These are phyloP conservation scores for Apiotrichum gracile DNA, from an alignment of 1,284 basidiomycete genomes.

Conservation along the genomic window DNA sequence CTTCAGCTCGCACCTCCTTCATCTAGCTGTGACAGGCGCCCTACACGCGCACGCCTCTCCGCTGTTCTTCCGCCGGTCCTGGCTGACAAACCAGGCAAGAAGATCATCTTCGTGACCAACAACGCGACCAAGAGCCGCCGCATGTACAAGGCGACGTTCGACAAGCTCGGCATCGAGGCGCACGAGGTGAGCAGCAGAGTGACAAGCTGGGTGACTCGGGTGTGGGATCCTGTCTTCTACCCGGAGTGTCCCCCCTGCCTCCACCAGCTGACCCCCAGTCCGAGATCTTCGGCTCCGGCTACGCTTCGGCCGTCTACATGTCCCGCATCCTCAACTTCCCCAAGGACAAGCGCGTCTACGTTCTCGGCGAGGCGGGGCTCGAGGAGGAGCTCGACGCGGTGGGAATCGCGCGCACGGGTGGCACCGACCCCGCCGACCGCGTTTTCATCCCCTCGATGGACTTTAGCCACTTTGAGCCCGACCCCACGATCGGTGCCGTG, in stretches of 20 bases:
- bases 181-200: slow-evolving; percentile 68
- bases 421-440: slow-evolving; percentile 74
- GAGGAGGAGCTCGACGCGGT: slow-evolving; percentile 87
- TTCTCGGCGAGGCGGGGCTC: slow-evolving; percentile 85
- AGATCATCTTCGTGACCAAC: slow-evolving; percentile 91
- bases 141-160: slow-evolving; percentile 85
- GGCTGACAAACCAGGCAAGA: slow-evolving; percentile 61
- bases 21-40: no score
- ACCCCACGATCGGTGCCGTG: slow-evolving; percentile 79
- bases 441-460: slow-evolving; percentile 67
- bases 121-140: slow-evolving; percentile 91
- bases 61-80: no score
- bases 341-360: slow-evolving; percentile 89
- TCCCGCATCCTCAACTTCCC: slow-evolving; percentile 83
- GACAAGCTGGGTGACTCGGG: no score
- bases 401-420: slow-evolving; percentile 73
- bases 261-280: slow-evolving; percentile 53
- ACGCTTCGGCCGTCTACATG: slow-evolving; percentile 87
- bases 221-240: no score
- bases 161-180: slow-evolving; percentile 77
- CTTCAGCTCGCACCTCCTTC: no score
- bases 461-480: slow-evolving; percentile 61
- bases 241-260: no score
- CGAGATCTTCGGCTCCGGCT: slow-evolving; percentile 94
- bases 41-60: no score